Evolutionary conservation across 2,329 filamentous ascomycete genomes (phyloP).

Genomic region (Salinomyces thailandicus): DNA sequence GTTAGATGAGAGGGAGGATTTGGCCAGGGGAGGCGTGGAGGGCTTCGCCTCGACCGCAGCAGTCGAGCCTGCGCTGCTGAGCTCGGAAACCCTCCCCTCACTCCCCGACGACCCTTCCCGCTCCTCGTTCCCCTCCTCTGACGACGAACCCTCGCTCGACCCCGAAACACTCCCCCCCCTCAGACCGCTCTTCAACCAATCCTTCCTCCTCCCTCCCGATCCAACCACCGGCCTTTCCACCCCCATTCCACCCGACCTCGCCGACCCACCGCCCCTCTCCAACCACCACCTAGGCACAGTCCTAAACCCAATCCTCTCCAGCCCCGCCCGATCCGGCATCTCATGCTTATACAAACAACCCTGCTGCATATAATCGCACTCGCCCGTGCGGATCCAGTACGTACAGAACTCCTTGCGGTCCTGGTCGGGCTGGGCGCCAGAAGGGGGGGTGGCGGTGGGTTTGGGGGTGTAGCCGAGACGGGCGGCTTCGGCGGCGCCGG

Average conservation of each 20-base stretch:
- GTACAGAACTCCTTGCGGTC: constrained; percentile 70
- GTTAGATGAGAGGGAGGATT: not conserved
- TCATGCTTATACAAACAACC: constrained; percentile 86
- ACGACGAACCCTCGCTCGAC: not conserved
- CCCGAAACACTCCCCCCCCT: constrained; percentile 5
- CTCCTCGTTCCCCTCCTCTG: not conserved
- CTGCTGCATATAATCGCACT: constrained; percentile 75
- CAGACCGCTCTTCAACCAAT: constrained; percentile 15
- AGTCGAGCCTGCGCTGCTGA: not conserved
- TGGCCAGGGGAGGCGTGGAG: not conserved
- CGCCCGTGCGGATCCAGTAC: constrained; percentile 78
- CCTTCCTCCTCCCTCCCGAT: constrained; percentile 9
- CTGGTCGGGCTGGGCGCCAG: constrained; percentile 30
- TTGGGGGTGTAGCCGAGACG: constrained; percentile 18
- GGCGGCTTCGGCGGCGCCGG: constrained; percentile 17
- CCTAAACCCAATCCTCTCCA: constrained; percentile 53
- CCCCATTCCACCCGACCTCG: constrained; percentile 12
- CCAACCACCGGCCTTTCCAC: constrained; percentile 6
- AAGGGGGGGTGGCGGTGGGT: constrained; percentile 20
- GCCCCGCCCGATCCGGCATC: constrained; percentile 61
- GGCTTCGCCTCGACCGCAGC: not conserved
- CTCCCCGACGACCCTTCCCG: no score
- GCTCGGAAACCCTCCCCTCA: not conserved
- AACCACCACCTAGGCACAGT: constrained; percentile 47
- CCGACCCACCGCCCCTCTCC: constrained; percentile 33